Percentiles rank a stretch among this genome's conserved stretches.
These are phyloP conservation scores for Hemileia vastatrix DNA, from an alignment of 1,284 basidiomycete genomes.

Conservation along the genomic window DNA sequence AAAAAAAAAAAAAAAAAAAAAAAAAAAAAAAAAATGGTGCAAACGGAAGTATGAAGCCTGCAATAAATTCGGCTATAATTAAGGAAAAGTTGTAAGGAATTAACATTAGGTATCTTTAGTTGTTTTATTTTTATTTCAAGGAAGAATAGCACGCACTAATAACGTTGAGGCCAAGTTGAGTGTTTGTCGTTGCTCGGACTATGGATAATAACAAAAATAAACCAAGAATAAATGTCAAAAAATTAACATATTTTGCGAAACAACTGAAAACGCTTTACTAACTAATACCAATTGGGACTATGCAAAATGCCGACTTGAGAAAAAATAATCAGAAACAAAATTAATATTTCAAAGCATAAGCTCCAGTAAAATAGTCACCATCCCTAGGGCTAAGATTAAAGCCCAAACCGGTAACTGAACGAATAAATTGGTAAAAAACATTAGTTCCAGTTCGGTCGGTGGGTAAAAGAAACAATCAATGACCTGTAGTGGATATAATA, in stretches of 20 bases:
- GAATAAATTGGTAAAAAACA: not conserved
- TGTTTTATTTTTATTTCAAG: too few relatives aligned
- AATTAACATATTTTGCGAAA: not conserved
- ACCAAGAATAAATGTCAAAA: not conserved
- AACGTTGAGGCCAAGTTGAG: slow-evolving; percentile 20
- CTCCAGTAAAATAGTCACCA: slow-evolving; percentile 3
- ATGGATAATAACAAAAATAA: not conserved
- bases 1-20: not conserved
- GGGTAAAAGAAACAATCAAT: not conserved
- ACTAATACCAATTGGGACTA: slow-evolving; percentile 19
- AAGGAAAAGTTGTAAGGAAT: not conserved
- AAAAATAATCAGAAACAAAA: not conserved
- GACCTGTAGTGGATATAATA: slow-evolving; percentile 18
- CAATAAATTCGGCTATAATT: slow-evolving; percentile 19
- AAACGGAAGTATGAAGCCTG: slow-evolving; percentile 17
- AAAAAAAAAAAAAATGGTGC: not conserved
- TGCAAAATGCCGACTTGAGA: slow-evolving; percentile 14
- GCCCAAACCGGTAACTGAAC: slow-evolving; percentile 22
- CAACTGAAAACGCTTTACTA: not conserved
- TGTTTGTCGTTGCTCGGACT: slow-evolving; percentile 23
- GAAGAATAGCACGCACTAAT: slow-evolving; percentile 1
- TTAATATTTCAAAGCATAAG: not conserved
- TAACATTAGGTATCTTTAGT: too few relatives aligned
- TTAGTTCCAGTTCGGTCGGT: not conserved
- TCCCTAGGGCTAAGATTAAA: slow-evolving; percentile 14